phyloP scores from a whole-genome alignment of 1,139 yeast genomes.

The Suhomyces kunorum region DNA sequence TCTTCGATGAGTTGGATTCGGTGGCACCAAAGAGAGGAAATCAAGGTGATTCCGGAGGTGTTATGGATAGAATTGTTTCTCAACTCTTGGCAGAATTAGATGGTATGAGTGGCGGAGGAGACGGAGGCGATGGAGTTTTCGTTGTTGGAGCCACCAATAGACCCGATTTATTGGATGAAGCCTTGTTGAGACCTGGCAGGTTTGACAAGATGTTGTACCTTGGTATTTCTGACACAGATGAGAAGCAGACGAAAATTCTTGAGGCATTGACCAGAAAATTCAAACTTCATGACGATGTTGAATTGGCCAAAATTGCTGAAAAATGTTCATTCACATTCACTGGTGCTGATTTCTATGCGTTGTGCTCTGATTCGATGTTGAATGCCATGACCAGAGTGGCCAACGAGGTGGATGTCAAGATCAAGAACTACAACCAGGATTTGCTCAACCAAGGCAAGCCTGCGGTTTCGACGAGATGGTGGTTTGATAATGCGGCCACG shows the following conservation, averaged over 20 bases:
- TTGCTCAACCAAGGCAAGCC: constrained; percentile 31
- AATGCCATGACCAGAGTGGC: constrained; percentile 95
- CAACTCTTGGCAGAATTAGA: constrained; percentile 92
- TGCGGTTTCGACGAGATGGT: constrained; percentile 69
- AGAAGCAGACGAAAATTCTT: constrained; percentile 81
- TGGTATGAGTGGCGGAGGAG: constrained; percentile 80
- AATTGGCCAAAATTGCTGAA: constrained; percentile 61
- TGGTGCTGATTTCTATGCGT: constrained; percentile 96
- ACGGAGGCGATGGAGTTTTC: constrained; percentile 84
- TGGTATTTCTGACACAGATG: constrained; percentile 90
- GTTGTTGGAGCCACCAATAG: constrained; percentile 97
- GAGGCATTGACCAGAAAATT: constrained; percentile 90
- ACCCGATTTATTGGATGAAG: constrained; percentile 93
- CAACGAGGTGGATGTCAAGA: constrained; percentile 66
- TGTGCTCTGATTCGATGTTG: constrained; percentile 91
- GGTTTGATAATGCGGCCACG: constrained; percentile 86
- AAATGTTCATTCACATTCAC: constrained; percentile 86
- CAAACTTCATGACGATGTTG: constrained; percentile 59
- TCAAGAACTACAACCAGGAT: constrained; percentile 50
- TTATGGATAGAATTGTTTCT: constrained; percentile 96
- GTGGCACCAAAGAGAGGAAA: constrained; percentile 98
- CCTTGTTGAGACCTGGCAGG: constrained; percentile 90
- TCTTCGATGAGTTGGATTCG: constrained; percentile 95
- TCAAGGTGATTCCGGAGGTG: constrained; percentile 98
- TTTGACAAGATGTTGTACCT: constrained; percentile 92